Conservation (phyloP, 805 yeast species). For the Schizosaccharomyces octosporus region DNA sequence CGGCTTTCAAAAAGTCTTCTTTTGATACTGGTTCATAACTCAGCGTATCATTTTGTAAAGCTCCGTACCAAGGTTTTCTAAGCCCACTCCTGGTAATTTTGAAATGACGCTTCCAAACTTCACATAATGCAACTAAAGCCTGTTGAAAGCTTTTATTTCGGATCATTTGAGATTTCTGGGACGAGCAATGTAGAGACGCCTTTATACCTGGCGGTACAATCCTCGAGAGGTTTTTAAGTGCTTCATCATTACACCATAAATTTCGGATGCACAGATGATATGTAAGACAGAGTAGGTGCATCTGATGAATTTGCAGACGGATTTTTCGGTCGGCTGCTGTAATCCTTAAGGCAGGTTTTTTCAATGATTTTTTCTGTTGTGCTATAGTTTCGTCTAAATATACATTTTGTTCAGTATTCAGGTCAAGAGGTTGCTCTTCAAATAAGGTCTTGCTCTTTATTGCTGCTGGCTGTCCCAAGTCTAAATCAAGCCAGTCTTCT, state of each 20-base stretch:
- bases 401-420: not conserved
- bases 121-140: not conserved
- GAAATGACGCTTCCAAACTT: not conserved
- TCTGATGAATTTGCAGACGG: not conserved
- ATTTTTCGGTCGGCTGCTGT: not conserved
- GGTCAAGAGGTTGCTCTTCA: not conserved
- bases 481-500: not conserved
- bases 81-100: not conserved
- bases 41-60: not conserved
- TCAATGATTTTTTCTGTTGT: not conserved
- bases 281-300: not conserved
- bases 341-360: not conserved
- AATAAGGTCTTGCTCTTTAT: too few relatives aligned
- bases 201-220: not conserved
- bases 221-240: not conserved
- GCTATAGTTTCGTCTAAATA: not conserved
- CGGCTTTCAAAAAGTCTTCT: slow-evolving; percentile 4
- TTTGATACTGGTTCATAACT: not conserved
- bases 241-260: not conserved
- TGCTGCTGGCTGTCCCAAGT: not conserved
- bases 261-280: slow-evolving; percentile 1
- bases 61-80: not conserved
- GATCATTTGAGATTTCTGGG: not conserved
- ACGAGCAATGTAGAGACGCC: not conserved
- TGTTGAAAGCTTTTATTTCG: not conserved